Percentiles rank a stretch among this genome's conserved stretches.
phyloP scores from a whole-genome alignment of 139 green algal genomes.

The Gonium pectorale region DNA sequence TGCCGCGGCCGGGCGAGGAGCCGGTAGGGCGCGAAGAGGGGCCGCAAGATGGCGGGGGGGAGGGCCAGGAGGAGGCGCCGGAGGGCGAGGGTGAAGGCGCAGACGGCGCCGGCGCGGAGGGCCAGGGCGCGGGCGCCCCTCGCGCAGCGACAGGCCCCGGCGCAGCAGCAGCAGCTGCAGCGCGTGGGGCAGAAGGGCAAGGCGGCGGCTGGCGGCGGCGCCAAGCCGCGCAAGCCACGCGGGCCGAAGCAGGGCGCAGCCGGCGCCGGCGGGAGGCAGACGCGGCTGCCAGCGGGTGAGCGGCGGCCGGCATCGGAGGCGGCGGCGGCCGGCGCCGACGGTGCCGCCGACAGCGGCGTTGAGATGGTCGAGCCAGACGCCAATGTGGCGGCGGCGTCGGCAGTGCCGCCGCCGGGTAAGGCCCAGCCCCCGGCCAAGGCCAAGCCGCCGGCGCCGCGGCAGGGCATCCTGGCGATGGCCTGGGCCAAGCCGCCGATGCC shows the following conservation, averaged over 20 bases:
- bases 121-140: not conserved
- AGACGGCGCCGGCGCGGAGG: too few relatives aligned
- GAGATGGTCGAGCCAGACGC: not conserved
- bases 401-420: too few relatives aligned
- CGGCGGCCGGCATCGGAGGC: too few relatives aligned
- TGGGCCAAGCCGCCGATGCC: slow-evolving; percentile 23
- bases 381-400: not conserved
- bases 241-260: not conserved
- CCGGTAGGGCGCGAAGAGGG: slow-evolving; percentile 40
- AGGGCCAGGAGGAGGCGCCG: slow-evolving; percentile 8
- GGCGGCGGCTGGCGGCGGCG: not conserved
- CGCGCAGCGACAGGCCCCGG: slow-evolving; percentile 16
- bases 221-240: not conserved
- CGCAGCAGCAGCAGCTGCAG: not conserved
- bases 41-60: slow-evolving; percentile 29
- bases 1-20: slow-evolving; percentile 38
- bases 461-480: slow-evolving; percentile 10
- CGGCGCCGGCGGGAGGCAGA: not conserved
- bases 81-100: not conserved
- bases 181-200: not conserved
- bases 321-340: too few relatives aligned
- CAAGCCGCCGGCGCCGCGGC: too few relatives aligned
- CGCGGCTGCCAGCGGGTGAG: too few relatives aligned
- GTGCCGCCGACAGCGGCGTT: too few relatives aligned
- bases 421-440: too few relatives aligned